These are phyloP conservation scores for Sisymbrium irio DNA, from an alignment of 345 rosid genomes.

Conservation along the genomic window DNA sequence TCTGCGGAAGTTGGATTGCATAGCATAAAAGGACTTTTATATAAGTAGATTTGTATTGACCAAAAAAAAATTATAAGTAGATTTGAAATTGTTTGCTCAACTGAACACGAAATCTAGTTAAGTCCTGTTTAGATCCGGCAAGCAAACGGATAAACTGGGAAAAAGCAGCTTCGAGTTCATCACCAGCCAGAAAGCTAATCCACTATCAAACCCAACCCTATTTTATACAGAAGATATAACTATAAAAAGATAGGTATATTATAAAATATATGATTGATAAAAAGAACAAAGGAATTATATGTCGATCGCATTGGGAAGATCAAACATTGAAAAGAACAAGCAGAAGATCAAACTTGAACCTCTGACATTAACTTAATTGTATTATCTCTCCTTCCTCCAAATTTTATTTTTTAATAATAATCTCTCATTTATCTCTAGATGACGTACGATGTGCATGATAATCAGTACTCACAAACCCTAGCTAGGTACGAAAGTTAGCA, in stretches of 20 bases:
- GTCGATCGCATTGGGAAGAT: slow-evolving; percentile 30
- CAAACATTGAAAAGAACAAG: slow-evolving; percentile 21
- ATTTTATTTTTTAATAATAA: background rate
- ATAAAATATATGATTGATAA: background rate
- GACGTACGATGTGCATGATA: slow-evolving; percentile 31
- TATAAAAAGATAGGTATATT: background rate
- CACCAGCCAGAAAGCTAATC: slow-evolving; percentile 53
- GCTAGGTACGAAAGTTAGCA: slow-evolving; percentile 22
- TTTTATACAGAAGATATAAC: background rate
- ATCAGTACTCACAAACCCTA: slow-evolving; percentile 32
- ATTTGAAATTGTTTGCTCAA: slow-evolving; percentile 43
- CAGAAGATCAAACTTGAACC: slow-evolving; percentile 24
- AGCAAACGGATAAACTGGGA: slow-evolving; percentile 47
- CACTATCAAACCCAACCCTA: slow-evolving; percentile 33
- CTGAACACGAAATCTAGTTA: slow-evolving; percentile 48
- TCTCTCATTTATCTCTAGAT: slow-evolving; percentile 1
- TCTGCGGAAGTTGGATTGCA: slow-evolving; percentile 1
- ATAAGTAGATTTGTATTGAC: background rate
- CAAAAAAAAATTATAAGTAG: too few relatives aligned
- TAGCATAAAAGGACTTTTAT: slow-evolving; percentile 5
- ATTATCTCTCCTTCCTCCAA: background rate
- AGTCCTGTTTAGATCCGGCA: slow-evolving; percentile 48
- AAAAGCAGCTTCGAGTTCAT: slow-evolving; percentile 58
- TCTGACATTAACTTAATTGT: slow-evolving; percentile 16
- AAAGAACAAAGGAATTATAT: background rate